Base-by-base conservation (phyloP, 106 monocot species). In the Vanilla planifolia region DNA sequence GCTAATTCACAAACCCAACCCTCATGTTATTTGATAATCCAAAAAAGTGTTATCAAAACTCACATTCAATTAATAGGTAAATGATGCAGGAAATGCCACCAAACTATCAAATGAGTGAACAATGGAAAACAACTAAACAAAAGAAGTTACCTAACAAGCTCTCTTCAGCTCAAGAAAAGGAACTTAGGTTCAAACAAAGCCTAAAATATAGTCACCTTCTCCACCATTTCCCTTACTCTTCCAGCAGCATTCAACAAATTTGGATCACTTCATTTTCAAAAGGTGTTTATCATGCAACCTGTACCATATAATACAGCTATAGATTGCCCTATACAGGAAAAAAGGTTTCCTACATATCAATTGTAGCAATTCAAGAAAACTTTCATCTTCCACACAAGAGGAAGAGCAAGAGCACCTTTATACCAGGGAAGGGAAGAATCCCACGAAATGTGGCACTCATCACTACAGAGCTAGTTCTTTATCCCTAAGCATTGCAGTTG, bases 311-410 rank as follows among this genome's bases (percentile, higher is more conserved):
- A 23, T 50, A 36, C 32, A 46, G 26, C 47, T 47, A n/a, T 4
- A 33, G 13, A 20, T 29, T 14, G 25, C 61, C 63, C 25, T 51
- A 27, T 40, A 65, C 65, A 51, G 37, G 21, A 36, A 65, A 65
- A 36, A 33, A 36, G 57, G 33, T 57, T 36, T 26, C 20, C 35
- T 19, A 40, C 51, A 24, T 37, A 8, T 15, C 51, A 50, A 16
- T 22, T 22, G 52, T 24, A 15, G 16, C 19, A 39, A 39, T 21
- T 48, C 35, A 13, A 15, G 45, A 17, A 32, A 59, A 42, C 27
- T 32, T 27, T 57, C 11, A 33, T 53, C 15, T 30, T 40, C 3
- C 19, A 20, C 6, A 57, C 20, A 36, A 57, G 57, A 33, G 35
- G 2, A 53, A n/a, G 2, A 53, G 19, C 1, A 48, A 48, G 25